These are phyloP conservation scores for Talaromyces pinophilus DNA, from an alignment of 2,329 filamentous ascomycete species.

Conservation along the genomic window DNA sequence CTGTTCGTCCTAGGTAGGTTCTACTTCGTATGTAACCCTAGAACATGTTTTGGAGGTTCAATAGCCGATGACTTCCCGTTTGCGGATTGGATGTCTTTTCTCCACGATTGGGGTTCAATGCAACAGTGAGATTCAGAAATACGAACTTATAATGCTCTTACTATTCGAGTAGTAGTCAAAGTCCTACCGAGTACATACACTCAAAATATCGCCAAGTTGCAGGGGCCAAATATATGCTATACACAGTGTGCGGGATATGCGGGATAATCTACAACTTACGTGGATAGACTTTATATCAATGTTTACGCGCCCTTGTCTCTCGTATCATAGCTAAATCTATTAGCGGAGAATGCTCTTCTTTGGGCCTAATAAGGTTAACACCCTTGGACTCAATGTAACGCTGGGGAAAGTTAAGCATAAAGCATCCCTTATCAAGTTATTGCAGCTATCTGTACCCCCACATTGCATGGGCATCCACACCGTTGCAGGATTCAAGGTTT, in stretches of 20 bases:
- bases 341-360: not conserved
- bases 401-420: constrained; percentile 4
- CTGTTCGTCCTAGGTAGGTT: no score
- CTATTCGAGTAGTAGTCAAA: not conserved
- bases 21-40: not conserved
- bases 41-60: not conserved
- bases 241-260: not conserved
- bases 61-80: not conserved
- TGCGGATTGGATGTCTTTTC: not conserved
- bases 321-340: not conserved
- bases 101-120: not conserved
- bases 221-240: not conserved
- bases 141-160: not conserved
- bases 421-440: not conserved
- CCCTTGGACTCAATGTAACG: not conserved
- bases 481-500: not conserved
- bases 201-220: not conserved
- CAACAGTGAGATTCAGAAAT: not conserved
- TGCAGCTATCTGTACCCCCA: not conserved
- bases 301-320: not conserved
- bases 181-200: not conserved
- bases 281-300: not conserved
- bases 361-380: not conserved
- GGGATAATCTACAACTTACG: constrained; percentile 7
- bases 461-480: constrained; percentile 3